Evolutionary conservation across 129 eudicot species (phyloP).

Genomic region (Artemisia argyi): DNA sequence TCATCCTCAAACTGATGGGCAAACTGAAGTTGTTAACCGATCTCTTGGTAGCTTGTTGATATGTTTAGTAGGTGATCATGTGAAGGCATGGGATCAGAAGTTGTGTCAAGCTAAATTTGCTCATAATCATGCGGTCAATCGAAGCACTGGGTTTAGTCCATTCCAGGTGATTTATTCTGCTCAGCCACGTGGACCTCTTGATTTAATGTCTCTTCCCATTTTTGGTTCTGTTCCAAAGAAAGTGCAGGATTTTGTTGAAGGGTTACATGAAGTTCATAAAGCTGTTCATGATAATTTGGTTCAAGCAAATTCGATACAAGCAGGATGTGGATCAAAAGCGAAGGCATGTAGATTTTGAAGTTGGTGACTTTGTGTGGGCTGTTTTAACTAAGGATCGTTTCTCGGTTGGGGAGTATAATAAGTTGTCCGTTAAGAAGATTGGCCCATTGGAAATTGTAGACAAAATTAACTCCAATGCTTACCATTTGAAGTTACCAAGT

Average conservation of each 20-base stretch:
- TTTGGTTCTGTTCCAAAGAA: neutral
- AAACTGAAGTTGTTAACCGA: too few relatives aligned
- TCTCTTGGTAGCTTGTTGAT: too few relatives aligned
- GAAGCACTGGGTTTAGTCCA: neutral
- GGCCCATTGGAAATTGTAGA: too few relatives aligned
- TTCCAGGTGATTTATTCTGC: constrained; percentile 3
- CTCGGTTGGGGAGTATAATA: too few relatives aligned
- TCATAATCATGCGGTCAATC: neutral
- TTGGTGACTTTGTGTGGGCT: too few relatives aligned
- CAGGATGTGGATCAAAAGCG: neutral
- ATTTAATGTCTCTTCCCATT: constrained; percentile 3
- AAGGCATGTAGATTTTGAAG: neutral
- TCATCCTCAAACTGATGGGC: too few relatives aligned
- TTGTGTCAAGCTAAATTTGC: neutral
- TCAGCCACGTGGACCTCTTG: constrained; percentile 10
- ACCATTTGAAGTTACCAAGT: too few relatives aligned
- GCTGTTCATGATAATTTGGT: neutral
- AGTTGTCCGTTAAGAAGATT: too few relatives aligned
- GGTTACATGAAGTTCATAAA: constrained; percentile 1
- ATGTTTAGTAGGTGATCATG: too few relatives aligned
- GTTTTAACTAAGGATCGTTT: too few relatives aligned
- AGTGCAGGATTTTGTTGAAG: neutral
- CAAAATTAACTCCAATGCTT: too few relatives aligned
- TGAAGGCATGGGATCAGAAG: neutral
- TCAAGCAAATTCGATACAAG: neutral